Base-by-base conservation (phyloP, 805 yeast genomes). In the Metschnikowia chrysomelidarum region DNA sequence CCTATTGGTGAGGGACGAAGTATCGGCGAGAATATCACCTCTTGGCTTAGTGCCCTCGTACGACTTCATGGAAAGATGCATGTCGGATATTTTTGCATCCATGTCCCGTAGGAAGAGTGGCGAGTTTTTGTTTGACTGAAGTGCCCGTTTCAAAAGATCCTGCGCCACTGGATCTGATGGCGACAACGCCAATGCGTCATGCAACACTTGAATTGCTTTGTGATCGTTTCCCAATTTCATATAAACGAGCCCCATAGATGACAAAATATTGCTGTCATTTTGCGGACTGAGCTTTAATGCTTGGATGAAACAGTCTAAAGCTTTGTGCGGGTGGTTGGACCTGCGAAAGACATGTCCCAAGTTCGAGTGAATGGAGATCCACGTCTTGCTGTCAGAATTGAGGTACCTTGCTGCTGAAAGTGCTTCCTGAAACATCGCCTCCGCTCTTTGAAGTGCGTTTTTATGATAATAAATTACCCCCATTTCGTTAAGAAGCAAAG, bases 401-500 rank as follows among this genome's bases (percentile, higher is more conserved):
- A 86, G 64, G 38, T 73, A 70, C 44, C 70, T 76, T 1, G 93
- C 82, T 1, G 85, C 83, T 8, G 72, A 69, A 27, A 85, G 60
- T 0, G 96, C 96, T 49, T 78, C 79, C 27, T 71, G 67, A 50
- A 89, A 76, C 52, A 71, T 83, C 17, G 67, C 59, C 53, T 87
- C 93, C 0, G 97, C 93, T 43, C 71, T 77, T 9, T 60, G 54
- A 18, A 82, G 67, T 36, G 86, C 83, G 41, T 71, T 69, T 49
- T 78, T 81, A 55, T 91, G 89, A 55, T 86, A 93, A 50, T 78
- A 71, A n/a, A 89, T 76, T 2, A 93, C 98, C 4, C 97, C 99
- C 55, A 91, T 64, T 56, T 93, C 99, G 58, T 93, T 93, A 43
- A 93, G 67, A 27, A 93, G 62, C 31, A 91, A 61, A 3, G 99